phyloP scores from a whole-genome alignment of 1,139 yeast genomes.

The Zygosaccharomyces sapae region DNA sequence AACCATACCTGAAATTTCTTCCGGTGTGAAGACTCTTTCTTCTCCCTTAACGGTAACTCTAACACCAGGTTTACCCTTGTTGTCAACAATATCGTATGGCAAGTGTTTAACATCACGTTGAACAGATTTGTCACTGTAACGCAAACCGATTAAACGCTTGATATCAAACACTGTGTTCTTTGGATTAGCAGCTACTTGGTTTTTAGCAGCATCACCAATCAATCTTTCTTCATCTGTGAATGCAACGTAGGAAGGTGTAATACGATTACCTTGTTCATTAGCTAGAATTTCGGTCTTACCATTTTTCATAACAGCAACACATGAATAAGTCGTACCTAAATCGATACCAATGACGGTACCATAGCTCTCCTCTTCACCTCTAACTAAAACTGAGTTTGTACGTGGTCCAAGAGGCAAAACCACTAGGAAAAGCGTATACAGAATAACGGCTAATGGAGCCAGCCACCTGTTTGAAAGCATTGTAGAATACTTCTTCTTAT shows the following conservation, averaged over 20 bases:
- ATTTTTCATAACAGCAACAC: slow-evolving; percentile 90
- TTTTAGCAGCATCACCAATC: slow-evolving; percentile 93
- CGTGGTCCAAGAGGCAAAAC: slow-evolving; percentile 49
- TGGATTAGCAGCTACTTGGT: slow-evolving; percentile 83
- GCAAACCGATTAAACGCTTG: slow-evolving; percentile 81
- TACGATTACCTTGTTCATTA: slow-evolving; percentile 93
- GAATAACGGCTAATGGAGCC: slow-evolving; percentile 49
- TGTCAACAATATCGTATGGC: slow-evolving; percentile 66
- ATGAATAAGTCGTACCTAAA: slow-evolving; percentile 86
- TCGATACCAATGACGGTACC: slow-evolving; percentile 75
- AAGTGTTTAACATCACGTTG: slow-evolving; percentile 80
- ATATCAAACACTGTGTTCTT: slow-evolving; percentile 77
- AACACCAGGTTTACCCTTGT: slow-evolving; percentile 76
- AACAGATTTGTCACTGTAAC: slow-evolving; percentile 67
- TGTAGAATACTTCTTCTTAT: slow-evolving; percentile 37
- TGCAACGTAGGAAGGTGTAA: slow-evolving; percentile 87
- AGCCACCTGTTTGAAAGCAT: slow-evolving; percentile 36
- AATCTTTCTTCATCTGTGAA: slow-evolving; percentile 81
- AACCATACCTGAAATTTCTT: slow-evolving; percentile 90
- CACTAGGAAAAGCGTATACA: slow-evolving; percentile 56
- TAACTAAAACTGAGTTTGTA: slow-evolving; percentile 25
- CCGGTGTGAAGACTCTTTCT: slow-evolving; percentile 73
- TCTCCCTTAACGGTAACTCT: slow-evolving; percentile 66
- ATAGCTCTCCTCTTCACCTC: slow-evolving; percentile 51
- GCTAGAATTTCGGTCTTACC: slow-evolving; percentile 92